These are phyloP conservation scores for Pulicaria dysenterica DNA, from an alignment of 129 eudicot species.

Conservation along the genomic window DNA sequence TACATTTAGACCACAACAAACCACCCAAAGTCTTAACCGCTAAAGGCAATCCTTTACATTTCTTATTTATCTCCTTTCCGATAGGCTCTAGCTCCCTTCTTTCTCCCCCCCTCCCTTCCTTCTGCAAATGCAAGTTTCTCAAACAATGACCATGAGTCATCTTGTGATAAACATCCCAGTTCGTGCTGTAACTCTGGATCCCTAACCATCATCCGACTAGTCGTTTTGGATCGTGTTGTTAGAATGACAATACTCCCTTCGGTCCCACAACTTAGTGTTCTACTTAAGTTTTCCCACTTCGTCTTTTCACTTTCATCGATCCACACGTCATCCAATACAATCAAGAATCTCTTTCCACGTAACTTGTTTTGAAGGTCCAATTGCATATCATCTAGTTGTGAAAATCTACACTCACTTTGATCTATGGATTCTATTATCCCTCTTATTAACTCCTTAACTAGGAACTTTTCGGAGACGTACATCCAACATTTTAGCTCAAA, in stretches of 20 bases:
- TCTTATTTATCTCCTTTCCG: slow-evolving; percentile 35
- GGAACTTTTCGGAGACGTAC: not conserved
- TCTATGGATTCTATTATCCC: too few species aligned
- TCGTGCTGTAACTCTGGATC: not conserved
- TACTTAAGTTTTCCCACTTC: slow-evolving; percentile 24
- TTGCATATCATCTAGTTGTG: too few species aligned
- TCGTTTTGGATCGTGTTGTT: slow-evolving; percentile 13
- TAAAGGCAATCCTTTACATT: slow-evolving; percentile 41
- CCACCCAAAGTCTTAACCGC: slow-evolving; percentile 39
- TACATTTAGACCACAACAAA: slow-evolving; percentile 15
- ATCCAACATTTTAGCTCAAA: not conserved
- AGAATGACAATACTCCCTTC: slow-evolving; percentile 25
- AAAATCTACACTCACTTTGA: too few species aligned
- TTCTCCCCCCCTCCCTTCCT: slow-evolving; percentile 5
- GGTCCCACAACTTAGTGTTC: slow-evolving; percentile 17
- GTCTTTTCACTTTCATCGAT: slow-evolving; percentile 20
- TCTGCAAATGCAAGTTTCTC: slow-evolving; percentile 24
- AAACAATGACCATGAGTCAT: slow-evolving; percentile 23
- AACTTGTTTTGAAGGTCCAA: slow-evolving; percentile 7
- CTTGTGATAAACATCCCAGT: slow-evolving; percentile 23
- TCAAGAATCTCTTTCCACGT: slow-evolving; percentile 18
- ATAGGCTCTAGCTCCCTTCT: slow-evolving; percentile 29
- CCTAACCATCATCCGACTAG: slow-evolving; percentile 20
- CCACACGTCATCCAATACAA: slow-evolving; percentile 39
- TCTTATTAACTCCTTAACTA: not conserved